phyloP scores from a whole-genome alignment of 83 land plant species.

The Thuja plicata region DNA sequence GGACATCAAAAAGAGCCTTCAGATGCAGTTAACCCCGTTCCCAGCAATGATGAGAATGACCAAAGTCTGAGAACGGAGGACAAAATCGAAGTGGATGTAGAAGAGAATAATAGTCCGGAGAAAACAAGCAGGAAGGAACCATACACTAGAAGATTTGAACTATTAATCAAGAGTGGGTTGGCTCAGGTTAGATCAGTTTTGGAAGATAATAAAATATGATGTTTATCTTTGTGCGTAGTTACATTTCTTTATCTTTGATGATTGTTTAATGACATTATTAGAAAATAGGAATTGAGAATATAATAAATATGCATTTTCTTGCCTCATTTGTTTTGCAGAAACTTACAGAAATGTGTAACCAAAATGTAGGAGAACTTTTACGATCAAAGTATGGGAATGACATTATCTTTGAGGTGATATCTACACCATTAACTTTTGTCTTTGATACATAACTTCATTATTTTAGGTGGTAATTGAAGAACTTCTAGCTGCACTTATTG shows the following conservation, averaged over 20 bases:
- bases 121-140: conserved; percentile 88
- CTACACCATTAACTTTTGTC: neutral
- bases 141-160: conserved; percentile 64
- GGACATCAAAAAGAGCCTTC: neutral
- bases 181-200: conserved; percentile 67
- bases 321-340: conserved; percentile 35
- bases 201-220: neutral
- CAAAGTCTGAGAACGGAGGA: conserved; percentile 7
- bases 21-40: conserved; percentile 4
- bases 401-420: conserved; percentile 64
- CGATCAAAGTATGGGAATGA: conserved; percentile 67
- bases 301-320: neutral
- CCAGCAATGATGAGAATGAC: neutral
- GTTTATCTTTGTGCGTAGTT: neutral
- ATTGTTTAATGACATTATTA: neutral
- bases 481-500: neutral
- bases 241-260: neutral
- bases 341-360: conserved; percentile 52
- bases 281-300: neutral
- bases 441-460: neutral
- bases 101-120: conserved; percentile 15
- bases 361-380: conserved; percentile 54
- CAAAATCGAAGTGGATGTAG: conserved; percentile 25
- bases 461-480: neutral
- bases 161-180: conserved; percentile 72